Base-by-base conservation (phyloP, 345 rosid species). In the Citrus maxima region DNA sequence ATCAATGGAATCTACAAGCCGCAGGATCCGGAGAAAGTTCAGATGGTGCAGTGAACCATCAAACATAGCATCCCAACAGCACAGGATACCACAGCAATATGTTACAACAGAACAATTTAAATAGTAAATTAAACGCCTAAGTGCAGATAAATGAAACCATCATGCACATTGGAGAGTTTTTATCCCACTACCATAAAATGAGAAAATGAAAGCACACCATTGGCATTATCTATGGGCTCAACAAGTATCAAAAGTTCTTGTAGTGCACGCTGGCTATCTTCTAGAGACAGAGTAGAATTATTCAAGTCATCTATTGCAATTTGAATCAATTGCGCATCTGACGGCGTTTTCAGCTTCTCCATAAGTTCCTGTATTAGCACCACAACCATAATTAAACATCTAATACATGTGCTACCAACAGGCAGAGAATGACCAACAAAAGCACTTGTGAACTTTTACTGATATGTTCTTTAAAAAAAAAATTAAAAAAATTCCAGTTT, bases 191-290 rank as follows among this genome's bases (percentile, higher is more conserved):
- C 1, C 30, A 5, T 46, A 58, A 75, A 75, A 63, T 49, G 59
- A 30, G 30, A 65, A 18, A 69, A 65, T 37, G 10, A 7, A 7
- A 3, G 71, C 80, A 18, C 87, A 93, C 98, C 97, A 85, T 95
- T 92, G 18, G 98, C 97, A 85, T 96, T 96, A 88, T 96, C 98
- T 5, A 92, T 87, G 42, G 99, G 95, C 83, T 93, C 98, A 65
- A 93, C 99, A 54, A 96, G 98, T 69, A 89, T 59, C 79, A 92
- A 81, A 79, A 96, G 94, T 78, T 96, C 99, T 58, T 90, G 86
- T 76, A 96, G 80, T 24, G 98, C 98, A 77, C 97, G 93, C 73
- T 86, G 87, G 73, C 80, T 94, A 84, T 91, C 95, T 75, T 90
- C 93, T 79, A 92, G 84, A 80, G 98, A 81, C 81, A 90, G 76